Conservation (phyloP, 1,284 basidiomycete genomes). For the Anthracocystis walkeri region DNA sequence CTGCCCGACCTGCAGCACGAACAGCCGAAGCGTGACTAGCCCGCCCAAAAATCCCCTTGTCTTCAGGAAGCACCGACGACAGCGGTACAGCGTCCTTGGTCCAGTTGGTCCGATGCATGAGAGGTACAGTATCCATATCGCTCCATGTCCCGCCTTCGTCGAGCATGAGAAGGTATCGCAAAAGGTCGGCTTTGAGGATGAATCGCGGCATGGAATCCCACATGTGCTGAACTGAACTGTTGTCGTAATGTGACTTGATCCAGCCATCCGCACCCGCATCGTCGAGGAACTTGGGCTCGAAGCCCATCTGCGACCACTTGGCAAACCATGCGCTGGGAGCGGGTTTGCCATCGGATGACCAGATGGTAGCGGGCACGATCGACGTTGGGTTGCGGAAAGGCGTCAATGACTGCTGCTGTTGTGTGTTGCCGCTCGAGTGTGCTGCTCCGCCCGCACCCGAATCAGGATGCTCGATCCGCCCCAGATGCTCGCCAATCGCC, state of each 20-base stretch:
- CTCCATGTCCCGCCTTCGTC: slow-evolving; percentile 53
- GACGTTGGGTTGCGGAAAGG: slow-evolving; percentile 15
- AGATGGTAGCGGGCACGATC: slow-evolving; percentile 38
- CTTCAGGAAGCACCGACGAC: slow-evolving; percentile 17
- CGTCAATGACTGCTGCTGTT: not conserved
- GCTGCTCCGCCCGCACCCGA: not conserved
- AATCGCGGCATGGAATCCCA: slow-evolving; percentile 51
- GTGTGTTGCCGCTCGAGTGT: not conserved
- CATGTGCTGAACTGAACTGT: slow-evolving; percentile 38
- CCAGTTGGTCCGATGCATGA: slow-evolving; percentile 47
- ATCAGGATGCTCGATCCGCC: slow-evolving; percentile 25
- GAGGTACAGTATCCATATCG: slow-evolving; percentile 56
- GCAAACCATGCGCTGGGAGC: slow-evolving; percentile 34
- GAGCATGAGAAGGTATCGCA: slow-evolving; percentile 52
- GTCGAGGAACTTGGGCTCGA: slow-evolving; percentile 51
- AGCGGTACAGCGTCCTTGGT: slow-evolving; percentile 42
- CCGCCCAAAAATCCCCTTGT: slow-evolving; percentile 30
- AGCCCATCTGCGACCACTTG: slow-evolving; percentile 50
- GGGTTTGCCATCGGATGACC: slow-evolving; percentile 50
- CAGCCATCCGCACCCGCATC: slow-evolving; percentile 45
- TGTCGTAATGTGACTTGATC: slow-evolving; percentile 34
- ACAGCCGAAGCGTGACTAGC: not conserved
- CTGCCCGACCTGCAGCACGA: not conserved
- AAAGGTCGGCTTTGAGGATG: slow-evolving; percentile 54
- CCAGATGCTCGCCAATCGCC: slow-evolving; percentile 31